Evolutionary conservation across 2,329 filamentous ascomycete genomes (phyloP).

Genomic region (Ustulina deusta): DNA sequence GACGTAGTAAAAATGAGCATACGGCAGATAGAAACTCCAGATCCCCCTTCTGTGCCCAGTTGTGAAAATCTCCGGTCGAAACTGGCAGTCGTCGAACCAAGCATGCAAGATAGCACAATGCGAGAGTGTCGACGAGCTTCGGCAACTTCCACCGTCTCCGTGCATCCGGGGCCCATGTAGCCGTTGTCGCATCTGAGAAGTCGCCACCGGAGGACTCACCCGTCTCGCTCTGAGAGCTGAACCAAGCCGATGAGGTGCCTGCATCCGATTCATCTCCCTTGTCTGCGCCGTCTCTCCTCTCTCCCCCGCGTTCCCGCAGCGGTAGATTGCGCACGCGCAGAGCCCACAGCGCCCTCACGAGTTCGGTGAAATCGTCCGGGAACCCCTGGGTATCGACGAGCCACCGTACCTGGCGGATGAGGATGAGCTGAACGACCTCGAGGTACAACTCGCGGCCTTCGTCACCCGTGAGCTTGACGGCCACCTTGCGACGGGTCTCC

Average conservation of each 20-base stretch:
- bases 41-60: constrained; percentile 75
- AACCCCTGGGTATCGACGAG: constrained; percentile 75
- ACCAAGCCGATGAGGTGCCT: constrained; percentile 58
- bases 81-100: constrained; percentile 81
- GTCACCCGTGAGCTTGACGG: constrained; percentile 71
- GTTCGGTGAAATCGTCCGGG: constrained; percentile 78
- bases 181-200: constrained; percentile 50
- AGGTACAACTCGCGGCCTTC: constrained; percentile 83
- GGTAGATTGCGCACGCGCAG: constrained; percentile 71
- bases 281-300: constrained; percentile 35
- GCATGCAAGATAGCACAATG: constrained; percentile 82
- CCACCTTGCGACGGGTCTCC: constrained; percentile 65
- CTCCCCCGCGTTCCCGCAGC: constrained; percentile 56
- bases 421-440: constrained; percentile 83
- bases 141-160: constrained; percentile 69
- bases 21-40: constrained; percentile 79
- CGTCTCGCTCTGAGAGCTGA: constrained; percentile 68
- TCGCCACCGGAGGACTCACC: constrained; percentile 47
- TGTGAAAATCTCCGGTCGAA: constrained; percentile 77
- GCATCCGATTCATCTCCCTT: constrained; percentile 29
- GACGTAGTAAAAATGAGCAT: constrained; percentile 44
- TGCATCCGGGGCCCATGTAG: constrained; percentile 59
- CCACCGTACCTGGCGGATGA: constrained; percentile 84
- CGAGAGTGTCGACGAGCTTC: constrained; percentile 78
- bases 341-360: constrained; percentile 88